Conservation (phyloP, 75 land plant species). For the Cryptomeria japonica region DNA sequence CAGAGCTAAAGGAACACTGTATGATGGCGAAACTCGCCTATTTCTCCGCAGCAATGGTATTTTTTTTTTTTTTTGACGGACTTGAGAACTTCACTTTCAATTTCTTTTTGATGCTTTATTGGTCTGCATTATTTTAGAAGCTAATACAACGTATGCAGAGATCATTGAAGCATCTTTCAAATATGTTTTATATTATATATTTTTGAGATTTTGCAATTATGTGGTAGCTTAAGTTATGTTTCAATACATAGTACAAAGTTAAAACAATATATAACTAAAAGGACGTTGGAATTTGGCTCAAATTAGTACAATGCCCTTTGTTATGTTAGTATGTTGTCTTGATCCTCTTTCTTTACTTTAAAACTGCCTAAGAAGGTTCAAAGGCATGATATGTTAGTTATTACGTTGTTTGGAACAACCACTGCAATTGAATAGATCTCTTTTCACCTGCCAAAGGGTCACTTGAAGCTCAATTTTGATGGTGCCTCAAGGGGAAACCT, state of each 20-base stretch:
- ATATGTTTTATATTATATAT: not conserved
- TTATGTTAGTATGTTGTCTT: not conserved
- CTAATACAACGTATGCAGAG: not conserved
- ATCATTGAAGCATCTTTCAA: not conserved
- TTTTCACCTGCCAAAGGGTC: not conserved
- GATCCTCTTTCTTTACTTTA: not conserved
- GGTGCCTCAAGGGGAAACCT: too few species aligned
- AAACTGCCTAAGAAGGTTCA: not conserved
- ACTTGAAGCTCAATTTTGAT: too few species aligned
- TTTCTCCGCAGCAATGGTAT: conserved; percentile 77
- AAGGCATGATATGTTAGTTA: not conserved
- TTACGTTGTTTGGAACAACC: not conserved
- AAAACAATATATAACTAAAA: not conserved
- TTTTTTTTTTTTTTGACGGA: not conserved
- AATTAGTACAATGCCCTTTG: not conserved
- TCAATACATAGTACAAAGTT: not conserved
- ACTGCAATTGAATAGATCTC: too few species aligned
- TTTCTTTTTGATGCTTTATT: not conserved
- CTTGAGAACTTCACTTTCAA: not conserved
- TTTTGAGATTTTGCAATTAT: not conserved
- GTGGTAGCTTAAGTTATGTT: not conserved
- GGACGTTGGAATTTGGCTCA: not conserved
- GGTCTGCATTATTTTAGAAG: not conserved
- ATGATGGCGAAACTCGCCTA: conserved; percentile 95
- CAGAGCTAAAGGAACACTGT: conserved; percentile 91